Evolutionary conservation across 345 rosid species (phyloP).

Genomic region (Passiflora organensis): DNA sequence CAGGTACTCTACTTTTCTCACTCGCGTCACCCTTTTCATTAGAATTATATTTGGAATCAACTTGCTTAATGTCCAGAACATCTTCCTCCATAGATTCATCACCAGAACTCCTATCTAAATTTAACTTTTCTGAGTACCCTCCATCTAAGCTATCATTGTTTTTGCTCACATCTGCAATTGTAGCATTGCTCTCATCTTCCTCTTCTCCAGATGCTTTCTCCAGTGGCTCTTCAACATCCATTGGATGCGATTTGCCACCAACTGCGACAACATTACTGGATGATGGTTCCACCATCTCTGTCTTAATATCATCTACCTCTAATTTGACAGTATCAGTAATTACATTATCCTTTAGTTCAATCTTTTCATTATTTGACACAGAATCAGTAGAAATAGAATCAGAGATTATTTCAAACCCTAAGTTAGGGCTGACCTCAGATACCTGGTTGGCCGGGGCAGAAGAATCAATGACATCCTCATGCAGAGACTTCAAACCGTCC

Average conservation of each 20-base stretch:
- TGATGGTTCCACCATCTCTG: slow-evolving; percentile 80
- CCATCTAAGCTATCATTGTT: slow-evolving; percentile 58
- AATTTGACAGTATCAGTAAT: slow-evolving; percentile 95
- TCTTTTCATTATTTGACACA: slow-evolving; percentile 93
- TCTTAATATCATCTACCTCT: slow-evolving; percentile 86
- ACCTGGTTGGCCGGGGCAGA: slow-evolving; percentile 84
- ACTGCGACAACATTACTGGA: slow-evolving; percentile 48
- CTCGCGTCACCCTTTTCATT: slow-evolving; percentile 48
- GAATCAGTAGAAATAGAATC: slow-evolving; percentile 98
- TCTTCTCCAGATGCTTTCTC: slow-evolving; percentile 56
- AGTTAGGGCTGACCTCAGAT: slow-evolving; percentile 93
- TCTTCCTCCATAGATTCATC: slow-evolving; percentile 97
- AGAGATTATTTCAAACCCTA: slow-evolving; percentile 98
- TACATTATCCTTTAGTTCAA: slow-evolving; percentile 92
- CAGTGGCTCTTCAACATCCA: slow-evolving; percentile 85
- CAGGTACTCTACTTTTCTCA: slow-evolving; percentile 39
- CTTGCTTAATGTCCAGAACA: slow-evolving; percentile 67
- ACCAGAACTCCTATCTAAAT: slow-evolving; percentile 93
- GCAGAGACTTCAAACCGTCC: slow-evolving; percentile 40
- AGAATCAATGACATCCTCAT: slow-evolving; percentile 41
- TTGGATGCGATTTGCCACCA: slow-evolving; percentile 71
- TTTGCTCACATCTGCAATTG: slow-evolving; percentile 60
- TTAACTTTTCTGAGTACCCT: slow-evolving; percentile 81
- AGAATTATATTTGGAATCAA: slow-evolving; percentile 54
- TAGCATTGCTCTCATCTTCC: slow-evolving; percentile 56